Percentiles rank a stretch among this genome's conserved stretches.
These are phyloP conservation scores for Pterocarpus santalinus DNA, from an alignment of 306 rosid species.

Conservation along the genomic window DNA sequence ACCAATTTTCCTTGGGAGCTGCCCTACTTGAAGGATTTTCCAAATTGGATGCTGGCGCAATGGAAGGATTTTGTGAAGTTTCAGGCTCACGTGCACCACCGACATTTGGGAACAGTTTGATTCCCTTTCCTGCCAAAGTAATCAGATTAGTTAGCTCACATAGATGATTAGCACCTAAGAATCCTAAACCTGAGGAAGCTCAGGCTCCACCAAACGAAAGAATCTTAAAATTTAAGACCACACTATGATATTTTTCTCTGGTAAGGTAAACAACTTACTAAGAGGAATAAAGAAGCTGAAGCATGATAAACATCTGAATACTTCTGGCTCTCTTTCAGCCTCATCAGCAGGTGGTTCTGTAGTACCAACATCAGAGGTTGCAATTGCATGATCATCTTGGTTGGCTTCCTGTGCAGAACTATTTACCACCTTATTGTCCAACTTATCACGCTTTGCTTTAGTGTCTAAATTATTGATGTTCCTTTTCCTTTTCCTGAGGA, in stretches of 20 bases:
- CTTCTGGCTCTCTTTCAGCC: constrained; percentile 51
- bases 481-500: constrained; percentile 49
- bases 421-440: constrained; percentile 10
- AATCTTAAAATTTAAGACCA: constrained; percentile 4
- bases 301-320: constrained; percentile 56
- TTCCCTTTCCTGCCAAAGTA: constrained; percentile 50
- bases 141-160: constrained; percentile 4
- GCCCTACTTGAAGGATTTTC: constrained; percentile 24
- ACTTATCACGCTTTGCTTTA: constrained; percentile 44
- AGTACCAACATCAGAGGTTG: constrained; percentile 20
- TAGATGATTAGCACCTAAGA: not conserved
- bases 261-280: constrained; percentile 32
- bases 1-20: constrained; percentile 44
- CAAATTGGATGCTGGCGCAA: constrained; percentile 11
- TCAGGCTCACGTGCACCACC: constrained; percentile 26
- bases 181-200: not conserved
- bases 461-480: not conserved
- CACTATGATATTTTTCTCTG: not conserved
- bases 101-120: constrained; percentile 37
- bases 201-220: too few relatives aligned
- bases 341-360: constrained; percentile 34
- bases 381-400: constrained; percentile 31
- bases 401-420: constrained; percentile 11
- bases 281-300: constrained; percentile 53
- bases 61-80: constrained; percentile 24